These are phyloP conservation scores for Exutisphaerella laricina DNA, from an alignment of 2,329 filamentous ascomycete species.

Conservation along the genomic window DNA sequence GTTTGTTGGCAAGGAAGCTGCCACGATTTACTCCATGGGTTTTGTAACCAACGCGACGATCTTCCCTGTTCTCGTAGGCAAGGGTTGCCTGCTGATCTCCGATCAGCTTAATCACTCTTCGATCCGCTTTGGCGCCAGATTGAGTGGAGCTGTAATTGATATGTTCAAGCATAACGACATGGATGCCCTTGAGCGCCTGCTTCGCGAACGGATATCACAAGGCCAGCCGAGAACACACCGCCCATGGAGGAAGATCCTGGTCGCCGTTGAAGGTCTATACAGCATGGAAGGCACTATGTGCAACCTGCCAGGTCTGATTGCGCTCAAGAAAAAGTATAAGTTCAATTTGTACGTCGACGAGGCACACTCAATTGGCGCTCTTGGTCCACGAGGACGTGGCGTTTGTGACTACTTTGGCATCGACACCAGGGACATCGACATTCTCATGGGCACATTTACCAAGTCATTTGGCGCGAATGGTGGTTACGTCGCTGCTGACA, in stretches of 20 bases:
- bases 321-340: conserved; percentile 92
- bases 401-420: conserved; percentile 97
- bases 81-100: conserved; percentile 89
- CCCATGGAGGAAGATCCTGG: conserved; percentile 98
- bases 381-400: conserved; percentile 81
- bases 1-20: conserved; percentile 89
- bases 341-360: conserved; percentile 95
- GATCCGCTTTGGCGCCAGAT: conserved; percentile 87
- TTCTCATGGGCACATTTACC: conserved; percentile 96
- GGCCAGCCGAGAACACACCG: conserved; percentile 97
- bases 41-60: conserved; percentile 93
- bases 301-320: conserved; percentile 84
- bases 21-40: conserved; percentile 99
- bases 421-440: conserved; percentile 80
- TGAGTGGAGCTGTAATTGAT: conserved; percentile 89
- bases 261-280: conserved; percentile 94
- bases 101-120: conserved; percentile 98
- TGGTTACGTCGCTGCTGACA: conserved; percentile 87
- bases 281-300: conserved; percentile 99
- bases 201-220: conserved; percentile 90
- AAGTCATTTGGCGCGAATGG: conserved; percentile 99
- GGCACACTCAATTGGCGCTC: conserved; percentile 89
- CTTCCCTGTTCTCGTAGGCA: conserved; percentile 86
- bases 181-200: conserved; percentile 72
- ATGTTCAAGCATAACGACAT: conserved; percentile 99